phyloP scores from a whole-genome alignment of 2,329 filamentous ascomycete genomes.

The Paecilomyces sp. region DNA sequence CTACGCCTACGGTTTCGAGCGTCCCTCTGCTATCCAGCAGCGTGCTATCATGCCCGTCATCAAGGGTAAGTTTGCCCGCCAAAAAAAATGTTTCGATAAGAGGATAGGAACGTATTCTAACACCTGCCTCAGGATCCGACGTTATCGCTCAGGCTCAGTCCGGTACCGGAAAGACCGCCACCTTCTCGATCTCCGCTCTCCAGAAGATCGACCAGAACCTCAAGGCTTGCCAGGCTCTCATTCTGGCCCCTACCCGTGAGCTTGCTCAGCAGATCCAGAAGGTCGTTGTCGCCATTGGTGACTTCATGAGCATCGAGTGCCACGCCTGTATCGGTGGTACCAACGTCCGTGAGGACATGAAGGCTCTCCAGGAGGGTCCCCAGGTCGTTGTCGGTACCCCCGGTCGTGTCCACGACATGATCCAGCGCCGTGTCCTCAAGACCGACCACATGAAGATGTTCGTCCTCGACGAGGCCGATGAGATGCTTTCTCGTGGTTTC shows the following conservation, averaged over 20 bases:
- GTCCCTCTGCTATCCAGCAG: conserved; percentile 98
- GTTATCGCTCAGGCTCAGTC: conserved; percentile 99
- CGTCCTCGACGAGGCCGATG: conserved; percentile 97
- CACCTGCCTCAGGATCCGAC: conserved; percentile 66
- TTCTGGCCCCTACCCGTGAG: conserved; percentile 96
- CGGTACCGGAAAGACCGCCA: conserved; percentile 98
- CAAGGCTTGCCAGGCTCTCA: conserved; percentile 96
- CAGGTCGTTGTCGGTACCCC: conserved; percentile 98
- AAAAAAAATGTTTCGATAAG: background rate
- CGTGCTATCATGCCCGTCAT: conserved; percentile 99
- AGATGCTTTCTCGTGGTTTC: conserved; percentile 95
- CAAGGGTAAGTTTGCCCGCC: conserved; percentile 63
- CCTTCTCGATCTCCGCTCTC: conserved; percentile 97
- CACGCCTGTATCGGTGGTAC: conserved; percentile 99
- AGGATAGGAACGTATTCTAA: conserved; percentile 6
- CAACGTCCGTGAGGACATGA: conserved; percentile 97
- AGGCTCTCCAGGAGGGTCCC: conserved; percentile 88
- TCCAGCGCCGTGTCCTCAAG: conserved; percentile 93
- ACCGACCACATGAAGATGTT: conserved; percentile 99
- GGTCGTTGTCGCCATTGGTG: conserved; percentile 95
- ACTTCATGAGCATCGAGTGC: conserved; percentile 99
- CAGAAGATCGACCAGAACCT: conserved; percentile 96
- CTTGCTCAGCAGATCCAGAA: conserved; percentile 99
- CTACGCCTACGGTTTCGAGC: conserved; percentile 99
- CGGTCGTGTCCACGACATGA: conserved; percentile 99